A percentile compares a stretch with the other conserved stretches of the same genome.
These are phyloP conservation scores for Takashimella koratensis DNA, from an alignment of 1,284 basidiomycete genomes.

Conservation along the genomic window DNA sequence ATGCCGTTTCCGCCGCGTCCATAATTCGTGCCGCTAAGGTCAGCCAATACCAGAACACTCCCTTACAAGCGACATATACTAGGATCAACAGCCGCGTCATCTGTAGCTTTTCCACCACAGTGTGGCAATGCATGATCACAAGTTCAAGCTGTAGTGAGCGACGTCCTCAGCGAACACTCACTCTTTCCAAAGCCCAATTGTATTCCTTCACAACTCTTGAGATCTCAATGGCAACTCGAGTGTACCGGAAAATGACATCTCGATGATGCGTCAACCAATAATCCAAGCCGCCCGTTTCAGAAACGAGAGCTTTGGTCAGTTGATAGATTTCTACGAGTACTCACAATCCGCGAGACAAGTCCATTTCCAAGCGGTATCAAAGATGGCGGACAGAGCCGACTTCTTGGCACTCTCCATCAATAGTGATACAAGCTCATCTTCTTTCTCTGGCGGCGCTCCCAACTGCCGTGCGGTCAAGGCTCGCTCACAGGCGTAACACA, in stretches of 20 bases:
- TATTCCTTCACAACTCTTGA: constrained; percentile 10
- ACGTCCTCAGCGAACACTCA: constrained; percentile 1
- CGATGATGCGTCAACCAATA: constrained; percentile 18
- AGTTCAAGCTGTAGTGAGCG: constrained; percentile 10
- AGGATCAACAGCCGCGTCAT: constrained; percentile 13
- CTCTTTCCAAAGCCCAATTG: constrained; percentile 15
- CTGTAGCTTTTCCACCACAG: constrained; percentile 18
- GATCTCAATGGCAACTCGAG: constrained; percentile 18
- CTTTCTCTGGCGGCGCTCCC: constrained; percentile 6
- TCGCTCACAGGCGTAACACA: constrained; percentile 35
- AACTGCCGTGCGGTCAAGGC: constrained; percentile 17
- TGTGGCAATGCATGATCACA: constrained; percentile 15
- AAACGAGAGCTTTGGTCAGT: constrained; percentile 13
- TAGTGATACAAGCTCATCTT: constrained; percentile 12
- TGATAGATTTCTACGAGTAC: background rate
- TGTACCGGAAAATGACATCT: constrained; percentile 15
- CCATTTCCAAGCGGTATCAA: constrained; percentile 19
- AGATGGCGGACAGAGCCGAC: constrained; percentile 18
- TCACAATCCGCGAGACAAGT: constrained; percentile 16
- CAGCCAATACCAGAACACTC: background rate
- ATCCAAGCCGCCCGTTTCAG: constrained; percentile 16
- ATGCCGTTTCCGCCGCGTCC: constrained; percentile 14
- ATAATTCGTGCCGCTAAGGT: background rate
- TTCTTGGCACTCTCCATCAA: constrained; percentile 18
- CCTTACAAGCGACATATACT: constrained; percentile 8